A percentile compares a stretch with the other conserved stretches of the same genome.
Evolutionary conservation across 495 filamentous ascomycete genomes (phyloP).

Genomic region (Gamarada debralockiae): DNA sequence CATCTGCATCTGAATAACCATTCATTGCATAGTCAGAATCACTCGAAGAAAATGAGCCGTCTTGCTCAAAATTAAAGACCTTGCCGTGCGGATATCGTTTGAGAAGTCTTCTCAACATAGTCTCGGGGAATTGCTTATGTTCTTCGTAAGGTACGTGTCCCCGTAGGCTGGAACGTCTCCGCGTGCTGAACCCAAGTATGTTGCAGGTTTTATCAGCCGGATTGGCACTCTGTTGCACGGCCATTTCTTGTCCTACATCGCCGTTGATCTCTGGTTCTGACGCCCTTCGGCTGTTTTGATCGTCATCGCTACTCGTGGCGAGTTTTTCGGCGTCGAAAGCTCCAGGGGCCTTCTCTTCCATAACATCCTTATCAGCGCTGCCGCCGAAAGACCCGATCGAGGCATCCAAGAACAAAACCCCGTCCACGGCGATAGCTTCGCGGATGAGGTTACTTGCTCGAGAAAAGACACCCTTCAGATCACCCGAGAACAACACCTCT

Average conservation of each 20-base stretch:
- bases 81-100: conserved; percentile 35
- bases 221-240: conserved; percentile 10
- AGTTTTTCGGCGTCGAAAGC: conserved; percentile 8
- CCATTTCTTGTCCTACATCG: conserved; percentile 12
- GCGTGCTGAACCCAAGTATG: conserved; percentile 24
- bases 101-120: conserved; percentile 32
- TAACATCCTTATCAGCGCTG: conserved; percentile 15
- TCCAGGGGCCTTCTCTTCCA: conserved; percentile 21
- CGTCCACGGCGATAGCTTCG: conserved; percentile 49
- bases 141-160: conserved; percentile 18
- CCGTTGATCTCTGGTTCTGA: conserved; percentile 1
- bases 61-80: conserved; percentile 37
- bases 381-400: conserved; percentile 29
- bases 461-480: conserved; percentile 34
- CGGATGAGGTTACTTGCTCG: conserved; percentile 46
- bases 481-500: conserved; percentile 29
- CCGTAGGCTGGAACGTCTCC: conserved; percentile 18
- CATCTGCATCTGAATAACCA: neutral
- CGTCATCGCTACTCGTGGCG: conserved; percentile 16
- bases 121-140: conserved; percentile 28
- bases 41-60: conserved; percentile 27
- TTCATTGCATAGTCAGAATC: conserved; percentile 21
- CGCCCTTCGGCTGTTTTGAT: conserved; percentile 1
- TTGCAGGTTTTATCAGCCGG: conserved; percentile 21
- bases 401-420: conserved; percentile 48